phyloP scores from a whole-genome alignment of 805 yeast species.

The Metschnikowia similis region DNA sequence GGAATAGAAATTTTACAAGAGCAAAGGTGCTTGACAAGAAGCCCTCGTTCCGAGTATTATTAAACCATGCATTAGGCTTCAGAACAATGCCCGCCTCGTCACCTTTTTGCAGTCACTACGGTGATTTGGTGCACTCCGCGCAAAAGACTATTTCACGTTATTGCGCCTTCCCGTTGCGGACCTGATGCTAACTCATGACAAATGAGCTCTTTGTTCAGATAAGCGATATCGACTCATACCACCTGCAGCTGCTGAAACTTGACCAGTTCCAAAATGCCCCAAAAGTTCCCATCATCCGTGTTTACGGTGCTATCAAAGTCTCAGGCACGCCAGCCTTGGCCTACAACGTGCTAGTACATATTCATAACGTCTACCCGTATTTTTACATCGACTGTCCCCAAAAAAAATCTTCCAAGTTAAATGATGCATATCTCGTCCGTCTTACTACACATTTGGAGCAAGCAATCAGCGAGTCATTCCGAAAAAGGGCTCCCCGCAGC shows the following conservation, averaged over 20 bases:
- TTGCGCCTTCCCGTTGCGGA: neutral
- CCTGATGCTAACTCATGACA: conserved; percentile 7
- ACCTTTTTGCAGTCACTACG: conserved; percentile 1
- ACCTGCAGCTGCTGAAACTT: conserved; percentile 47
- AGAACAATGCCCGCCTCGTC: neutral
- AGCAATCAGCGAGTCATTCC: conserved; percentile 37
- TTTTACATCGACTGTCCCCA: conserved; percentile 62
- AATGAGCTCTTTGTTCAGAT: conserved; percentile 43
- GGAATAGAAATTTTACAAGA: no score
- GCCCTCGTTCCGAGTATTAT: no score
- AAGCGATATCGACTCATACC: conserved; percentile 64
- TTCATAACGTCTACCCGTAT: conserved; percentile 86
- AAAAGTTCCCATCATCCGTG: conserved; percentile 69
- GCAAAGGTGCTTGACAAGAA: no score
- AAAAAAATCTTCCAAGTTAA: conserved; percentile 9
- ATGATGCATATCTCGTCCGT: conserved; percentile 29
- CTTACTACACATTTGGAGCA: conserved; percentile 45
- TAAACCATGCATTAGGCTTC: neutral
- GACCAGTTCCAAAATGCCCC: conserved; percentile 44
- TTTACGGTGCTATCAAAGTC: conserved; percentile 66
- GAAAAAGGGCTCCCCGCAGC: conserved; percentile 14
- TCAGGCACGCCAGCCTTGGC: conserved; percentile 31
- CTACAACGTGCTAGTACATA: conserved; percentile 48
- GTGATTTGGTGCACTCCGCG: neutral
- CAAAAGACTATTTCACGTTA: neutral